These are phyloP conservation scores for Myriosclerotinia duriaeana DNA, from an alignment of 2,329 filamentous ascomycete genomes.

Conservation along the genomic window DNA sequence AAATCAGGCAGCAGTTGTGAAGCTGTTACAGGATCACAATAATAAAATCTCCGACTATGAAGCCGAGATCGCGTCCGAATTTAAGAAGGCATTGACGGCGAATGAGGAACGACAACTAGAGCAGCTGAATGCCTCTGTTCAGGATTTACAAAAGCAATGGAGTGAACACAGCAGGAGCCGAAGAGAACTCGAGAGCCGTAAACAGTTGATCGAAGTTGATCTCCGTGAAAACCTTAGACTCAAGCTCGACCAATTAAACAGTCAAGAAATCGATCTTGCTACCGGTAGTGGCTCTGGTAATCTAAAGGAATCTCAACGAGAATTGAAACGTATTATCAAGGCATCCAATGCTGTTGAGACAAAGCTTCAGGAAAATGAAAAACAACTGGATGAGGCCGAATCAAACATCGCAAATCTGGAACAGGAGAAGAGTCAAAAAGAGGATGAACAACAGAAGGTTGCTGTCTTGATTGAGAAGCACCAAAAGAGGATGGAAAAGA, in stretches of 20 bases:
- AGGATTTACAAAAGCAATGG: conserved; percentile 74
- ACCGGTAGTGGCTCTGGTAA: conserved; percentile 62
- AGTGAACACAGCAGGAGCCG: conserved; percentile 71
- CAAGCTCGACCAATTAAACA: conserved; percentile 81
- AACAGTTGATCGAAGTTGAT: conserved; percentile 81
- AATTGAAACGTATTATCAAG: conserved; percentile 75
- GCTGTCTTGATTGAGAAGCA: conserved; percentile 77
- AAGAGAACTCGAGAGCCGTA: conserved; percentile 75
- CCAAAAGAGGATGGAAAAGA: conserved; percentile 89
- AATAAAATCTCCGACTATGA: conserved; percentile 76
- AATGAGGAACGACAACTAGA: conserved; percentile 84
- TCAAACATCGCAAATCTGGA: conserved; percentile 43
- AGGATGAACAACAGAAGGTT: conserved; percentile 72
- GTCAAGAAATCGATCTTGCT: conserved; percentile 68
- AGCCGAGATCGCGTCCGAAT: conserved; percentile 78
- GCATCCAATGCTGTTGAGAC: conserved; percentile 64
- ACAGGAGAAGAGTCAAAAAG: conserved; percentile 58
- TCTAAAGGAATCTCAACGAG: conserved; percentile 75
- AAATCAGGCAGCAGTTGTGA: conserved; percentile 67
- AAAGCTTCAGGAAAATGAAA: conserved; percentile 73
- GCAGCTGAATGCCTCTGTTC: conserved; percentile 64
- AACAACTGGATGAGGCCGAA: conserved; percentile 60
- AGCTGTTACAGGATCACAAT: conserved; percentile 71
- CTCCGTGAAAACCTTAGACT: conserved; percentile 86
- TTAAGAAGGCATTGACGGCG: conserved; percentile 82